Base-by-base conservation (phyloP, 768 basidiomycete species). In the Pulveroboletus sp. region DNA sequence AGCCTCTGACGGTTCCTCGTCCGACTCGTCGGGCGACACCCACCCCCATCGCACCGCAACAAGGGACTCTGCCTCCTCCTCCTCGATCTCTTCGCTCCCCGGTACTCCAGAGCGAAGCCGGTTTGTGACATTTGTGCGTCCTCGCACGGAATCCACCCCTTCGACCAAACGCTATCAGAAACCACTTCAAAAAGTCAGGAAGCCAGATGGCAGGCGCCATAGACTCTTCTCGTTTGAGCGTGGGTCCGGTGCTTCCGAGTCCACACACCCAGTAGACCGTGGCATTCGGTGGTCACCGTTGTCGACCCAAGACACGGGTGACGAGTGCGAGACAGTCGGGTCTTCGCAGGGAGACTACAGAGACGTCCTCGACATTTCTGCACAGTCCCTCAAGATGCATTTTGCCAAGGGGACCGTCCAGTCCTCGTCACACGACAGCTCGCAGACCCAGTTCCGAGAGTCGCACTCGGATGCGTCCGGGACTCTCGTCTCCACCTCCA, bases 311-410 rank as follows among this genome's bases (percentile, higher is more conserved):
- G 44, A 6, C 14, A 6, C 5, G 24, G 30, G 6, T 5, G 47
- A 30, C 5, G 49, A 28, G 27, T 24, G 6, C 26, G 8, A 7
- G 36, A 50, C 13, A 8, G 10, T 36, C 2, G 27, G 1, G 11
- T 27, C 43, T 4, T 51, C 38, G 9, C 24, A 39, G 38, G 43
- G 0, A 18, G 40, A 54, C n/a, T 55, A 47, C 27, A 26, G 41
- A 21, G 56, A 64, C 6, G 61, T 65, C 6, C 47, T 68, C 5
- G 67, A 64, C 31, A 57, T 68, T 21, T 39, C 49, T 8, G 53
- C 59, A 13, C 49, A 30, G 17, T 46, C 57, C 6, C 27, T 24
- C 27, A 24, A 11, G 27, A 37, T 24, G 10, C 39, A 4, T 35
- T 53, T 54, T 35, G 13, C 18, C 4, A 26, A 14, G 38, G 32